phyloP scores from a whole-genome alignment of 352 stramenopile genomes.

The Aphanomyces invadans region DNA sequence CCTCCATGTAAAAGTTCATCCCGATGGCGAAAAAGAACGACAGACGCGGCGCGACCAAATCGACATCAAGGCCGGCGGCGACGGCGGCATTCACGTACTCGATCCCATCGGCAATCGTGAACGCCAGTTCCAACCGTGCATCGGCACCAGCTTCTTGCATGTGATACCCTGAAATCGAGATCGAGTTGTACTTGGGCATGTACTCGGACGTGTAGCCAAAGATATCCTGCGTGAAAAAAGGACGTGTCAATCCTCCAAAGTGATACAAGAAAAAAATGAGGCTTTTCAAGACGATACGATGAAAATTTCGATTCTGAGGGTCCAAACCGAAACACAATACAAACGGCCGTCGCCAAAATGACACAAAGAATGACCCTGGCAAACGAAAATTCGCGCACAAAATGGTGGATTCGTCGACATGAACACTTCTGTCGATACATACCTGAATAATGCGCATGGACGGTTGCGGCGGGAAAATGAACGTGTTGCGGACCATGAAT shows the following conservation, averaged over 20 bases:
- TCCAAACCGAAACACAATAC: too few relatives aligned
- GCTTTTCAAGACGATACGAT: not conserved
- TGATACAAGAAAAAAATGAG: not conserved
- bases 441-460: conserved; percentile 91
- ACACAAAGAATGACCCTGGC: too few relatives aligned
- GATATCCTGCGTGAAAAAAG: conserved; percentile 65
- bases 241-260: not conserved
- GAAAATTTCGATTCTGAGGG: too few relatives aligned
- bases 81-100: conserved; percentile 92
- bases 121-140: conserved; percentile 91
- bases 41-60: conserved; percentile 89
- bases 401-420: too few relatives aligned
- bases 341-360: not conserved
- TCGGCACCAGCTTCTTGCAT: conserved; percentile 97
- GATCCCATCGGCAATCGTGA: conserved; percentile 96
- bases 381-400: too few relatives aligned
- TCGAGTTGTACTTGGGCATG: conserved; percentile 98
- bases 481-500: conserved; percentile 96
- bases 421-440: too few relatives aligned
- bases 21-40: conserved; percentile 98
- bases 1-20: conserved; percentile 97
- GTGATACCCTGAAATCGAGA: conserved; percentile 96
- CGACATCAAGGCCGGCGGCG: conserved; percentile 89
- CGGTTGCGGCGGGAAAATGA: conserved; percentile 94
- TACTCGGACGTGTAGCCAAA: conserved; percentile 93